Evolutionary conservation across 257 asterid genomes (phyloP), one percentile per base, ranked within the genome.

Genomic region (Salvia splendens): DNA sequence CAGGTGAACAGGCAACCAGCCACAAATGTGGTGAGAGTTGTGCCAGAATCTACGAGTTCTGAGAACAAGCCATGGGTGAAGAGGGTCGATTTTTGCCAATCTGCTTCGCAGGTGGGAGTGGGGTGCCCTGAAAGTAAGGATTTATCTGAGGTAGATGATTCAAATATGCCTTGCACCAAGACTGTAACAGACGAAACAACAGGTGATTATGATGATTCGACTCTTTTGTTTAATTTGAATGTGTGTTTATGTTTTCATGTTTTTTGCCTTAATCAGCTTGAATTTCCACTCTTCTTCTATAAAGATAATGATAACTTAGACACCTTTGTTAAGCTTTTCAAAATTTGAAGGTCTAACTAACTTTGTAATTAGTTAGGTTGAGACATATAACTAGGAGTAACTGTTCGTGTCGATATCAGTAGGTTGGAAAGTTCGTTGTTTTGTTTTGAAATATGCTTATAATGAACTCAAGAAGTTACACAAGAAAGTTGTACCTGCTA

Each of bases 81-180:
- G 76, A 78, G 86, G 81, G 95, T 90, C 9, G 96, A 90, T 69
- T 88, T 88, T 69, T 78, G 86, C 78, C 94, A 79, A 69, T 80
- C 91, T 5, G 61, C 78, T 35, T 63, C 81, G n/a, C 81, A 76
- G 45, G 40, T 67, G 12, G 95, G 79, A 4, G 14, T 69, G 0
- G 75, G 80, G 41, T 78, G 84, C 68, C 86, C 89, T 32, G 91
- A 86, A 70, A 77, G 83, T 38, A 79, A 69, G 76, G 94, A 90
- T 81, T 24, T 24, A 24, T 24, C 30, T 24, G 30, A 24, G 30
- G 30, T 24, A 24, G 30, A 81, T 46, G 75, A 60, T 52, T 12
- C 38, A 24, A 77, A 71, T 11, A 68, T 75, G 65, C 77, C 86
- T 67, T 81, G 84, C 70, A 78, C 89, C 62, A 84, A 76, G 80